A percentile compares a stretch with the other conserved stretches of the same genome.
These are phyloP conservation scores for Begonia peltatifolia DNA, from an alignment of 306 rosid species.

Conservation along the genomic window DNA sequence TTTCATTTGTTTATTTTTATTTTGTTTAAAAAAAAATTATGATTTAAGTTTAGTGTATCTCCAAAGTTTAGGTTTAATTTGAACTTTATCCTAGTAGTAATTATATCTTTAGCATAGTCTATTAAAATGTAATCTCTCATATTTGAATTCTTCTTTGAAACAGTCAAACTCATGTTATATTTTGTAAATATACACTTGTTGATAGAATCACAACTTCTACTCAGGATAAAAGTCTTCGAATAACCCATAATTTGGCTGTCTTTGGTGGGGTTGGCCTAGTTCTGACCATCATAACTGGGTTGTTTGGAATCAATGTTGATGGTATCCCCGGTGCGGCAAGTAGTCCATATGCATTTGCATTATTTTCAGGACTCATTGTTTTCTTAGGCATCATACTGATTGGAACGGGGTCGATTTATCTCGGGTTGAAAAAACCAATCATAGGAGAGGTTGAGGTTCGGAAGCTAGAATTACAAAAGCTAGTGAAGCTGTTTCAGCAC, in stretches of 20 bases:
- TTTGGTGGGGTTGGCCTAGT: constrained; percentile 48
- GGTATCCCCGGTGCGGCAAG: constrained; percentile 39
- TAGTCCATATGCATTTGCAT: constrained; percentile 43
- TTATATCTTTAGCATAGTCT: too few relatives aligned
- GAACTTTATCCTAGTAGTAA: too few relatives aligned
- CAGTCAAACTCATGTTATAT: too few relatives aligned
- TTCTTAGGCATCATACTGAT: constrained; percentile 29
- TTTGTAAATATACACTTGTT: too few relatives aligned
- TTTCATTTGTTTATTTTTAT: too few relatives aligned
- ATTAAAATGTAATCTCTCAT: too few relatives aligned
- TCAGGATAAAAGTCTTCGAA: constrained; percentile 56
- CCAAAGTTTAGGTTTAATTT: too few relatives aligned
- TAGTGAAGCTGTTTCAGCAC: constrained; percentile 48
- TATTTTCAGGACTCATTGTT: constrained; percentile 32
- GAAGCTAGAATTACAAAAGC: constrained; percentile 42
- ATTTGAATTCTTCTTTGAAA: too few relatives aligned
- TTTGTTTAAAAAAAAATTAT: too few relatives aligned
- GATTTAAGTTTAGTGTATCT: too few relatives aligned
- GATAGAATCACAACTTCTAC: not conserved
- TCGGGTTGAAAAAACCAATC: constrained; percentile 41
- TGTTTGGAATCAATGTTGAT: constrained; percentile 64
- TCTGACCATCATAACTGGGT: constrained; percentile 44
- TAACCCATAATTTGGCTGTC: constrained; percentile 49
- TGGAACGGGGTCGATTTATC: constrained; percentile 33
- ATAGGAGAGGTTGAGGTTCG: constrained; percentile 39